Percentiles rank a stretch among this genome's conserved stretches.
Evolutionary conservation across 495 filamentous ascomycete genomes (phyloP).

Genomic region (Hyaloscypha variabilis): DNA sequence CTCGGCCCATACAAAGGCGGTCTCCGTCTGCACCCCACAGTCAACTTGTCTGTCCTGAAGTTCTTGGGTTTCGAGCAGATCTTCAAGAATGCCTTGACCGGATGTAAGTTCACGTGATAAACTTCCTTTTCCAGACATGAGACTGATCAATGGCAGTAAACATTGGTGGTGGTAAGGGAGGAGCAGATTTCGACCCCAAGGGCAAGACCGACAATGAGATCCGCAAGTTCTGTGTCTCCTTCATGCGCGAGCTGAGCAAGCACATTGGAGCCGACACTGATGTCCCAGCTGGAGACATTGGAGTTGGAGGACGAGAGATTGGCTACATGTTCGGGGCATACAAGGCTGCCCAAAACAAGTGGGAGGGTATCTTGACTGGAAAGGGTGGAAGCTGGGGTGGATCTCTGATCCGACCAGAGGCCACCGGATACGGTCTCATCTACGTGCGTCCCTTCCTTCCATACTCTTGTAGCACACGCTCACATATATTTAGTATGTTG

Average conservation of each 20-base stretch:
- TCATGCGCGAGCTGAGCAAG: conserved; percentile 93
- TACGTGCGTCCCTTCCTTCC: conserved; percentile 54
- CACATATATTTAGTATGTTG: conserved; percentile 60
- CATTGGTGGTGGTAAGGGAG: conserved; percentile 98
- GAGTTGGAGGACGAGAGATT: conserved; percentile 87
- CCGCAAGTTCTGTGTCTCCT: conserved; percentile 93
- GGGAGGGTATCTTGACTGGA: conserved; percentile 94
- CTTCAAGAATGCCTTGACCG: conserved; percentile 99
- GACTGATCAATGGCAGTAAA: conserved; percentile 53
- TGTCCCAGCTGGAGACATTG: conserved; percentile 93
- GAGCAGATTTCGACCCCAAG: conserved; percentile 99
- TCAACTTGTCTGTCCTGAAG: conserved; percentile 97
- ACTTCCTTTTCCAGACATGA: background rate
- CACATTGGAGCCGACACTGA: conserved; percentile 98
- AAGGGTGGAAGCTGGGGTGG: conserved; percentile 95
- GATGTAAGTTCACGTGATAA: conserved; percentile 61
- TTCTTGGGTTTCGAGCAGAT: conserved; percentile 99
- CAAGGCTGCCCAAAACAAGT: conserved; percentile 83
- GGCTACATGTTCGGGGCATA: conserved; percentile 97
- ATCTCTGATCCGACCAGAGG: conserved; percentile 92
- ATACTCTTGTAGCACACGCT: too few species aligned
- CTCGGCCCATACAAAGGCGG: conserved; percentile 98
- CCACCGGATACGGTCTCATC: conserved; percentile 94
- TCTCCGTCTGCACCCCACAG: conserved; percentile 91
- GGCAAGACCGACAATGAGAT: conserved; percentile 98